Percentiles rank a stretch among this genome's conserved stretches.
These are phyloP conservation scores for Parmelia sp. DNA, from an alignment of 495 filamentous ascomycete genomes.

Conservation along the genomic window DNA sequence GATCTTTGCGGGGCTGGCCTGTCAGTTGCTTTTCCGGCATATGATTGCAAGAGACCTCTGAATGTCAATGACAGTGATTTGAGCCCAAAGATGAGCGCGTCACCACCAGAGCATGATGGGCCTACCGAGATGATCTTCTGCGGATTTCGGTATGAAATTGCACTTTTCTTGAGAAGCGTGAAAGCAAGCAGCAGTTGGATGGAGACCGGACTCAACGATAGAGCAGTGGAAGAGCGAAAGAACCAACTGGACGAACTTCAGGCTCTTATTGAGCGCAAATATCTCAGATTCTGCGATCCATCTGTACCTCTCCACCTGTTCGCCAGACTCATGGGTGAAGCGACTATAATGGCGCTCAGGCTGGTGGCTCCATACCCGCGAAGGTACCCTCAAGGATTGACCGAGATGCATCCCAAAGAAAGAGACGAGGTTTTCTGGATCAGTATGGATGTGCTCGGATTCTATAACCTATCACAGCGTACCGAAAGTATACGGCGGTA, in stretches of 20 bases:
- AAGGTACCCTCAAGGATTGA: conserved; percentile 30
- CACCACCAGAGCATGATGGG: conserved; percentile 46
- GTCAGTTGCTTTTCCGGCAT: conserved; percentile 24
- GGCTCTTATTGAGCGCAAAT: conserved; percentile 37
- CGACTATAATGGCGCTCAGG: conserved; percentile 33
- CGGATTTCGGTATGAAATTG: conserved; percentile 45
- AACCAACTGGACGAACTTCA: conserved; percentile 36
- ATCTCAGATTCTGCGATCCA: conserved; percentile 51
- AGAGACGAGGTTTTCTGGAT: conserved; percentile 36
- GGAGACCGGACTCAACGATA: conserved; percentile 33
- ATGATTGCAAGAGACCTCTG: conserved; percentile 38
- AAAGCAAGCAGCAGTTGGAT: conserved; percentile 28
- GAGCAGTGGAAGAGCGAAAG: conserved; percentile 45
- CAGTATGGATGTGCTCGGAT: conserved; percentile 37
- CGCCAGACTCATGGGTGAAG: conserved; percentile 40
- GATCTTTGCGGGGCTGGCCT: conserved; percentile 32
- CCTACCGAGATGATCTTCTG: conserved; percentile 65
- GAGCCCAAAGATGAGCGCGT: conserved; percentile 49
- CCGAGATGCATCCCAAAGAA: conserved; percentile 32
- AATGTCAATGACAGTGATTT: conserved; percentile 57
- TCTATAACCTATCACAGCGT: conserved; percentile 29
- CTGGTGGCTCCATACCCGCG: conserved; percentile 41
- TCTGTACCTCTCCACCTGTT: conserved; percentile 57
- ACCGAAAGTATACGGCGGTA: conserved; percentile 30
- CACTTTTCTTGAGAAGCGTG: conserved; percentile 39